Evolutionary conservation across 2,329 filamentous ascomycete species (phyloP).

Genomic region (Pseudogymnoascus sp.): DNA sequence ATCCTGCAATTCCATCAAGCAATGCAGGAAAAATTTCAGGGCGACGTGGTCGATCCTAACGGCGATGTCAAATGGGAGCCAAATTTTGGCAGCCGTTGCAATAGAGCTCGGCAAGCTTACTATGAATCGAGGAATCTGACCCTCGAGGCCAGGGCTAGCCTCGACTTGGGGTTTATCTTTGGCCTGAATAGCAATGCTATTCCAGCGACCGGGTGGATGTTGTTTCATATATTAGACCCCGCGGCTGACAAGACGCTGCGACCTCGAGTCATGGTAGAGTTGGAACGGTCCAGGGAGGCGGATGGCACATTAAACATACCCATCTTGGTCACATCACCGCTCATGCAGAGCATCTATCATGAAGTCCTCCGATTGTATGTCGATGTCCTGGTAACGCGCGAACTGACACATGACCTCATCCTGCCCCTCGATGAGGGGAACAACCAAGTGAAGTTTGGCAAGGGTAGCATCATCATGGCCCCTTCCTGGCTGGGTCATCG

Average conservation of each 20-base stretch:
- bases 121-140: neutral
- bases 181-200: slow-evolving; percentile 28
- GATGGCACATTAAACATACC: slow-evolving; percentile 20
- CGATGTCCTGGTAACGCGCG: slow-evolving; percentile 27
- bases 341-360: slow-evolving; percentile 29
- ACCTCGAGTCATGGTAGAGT: slow-evolving; percentile 24
- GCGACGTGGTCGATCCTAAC: neutral
- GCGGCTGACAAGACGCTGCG: slow-evolving; percentile 19
- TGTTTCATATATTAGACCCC: slow-evolving; percentile 28
- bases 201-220: slow-evolving; percentile 28
- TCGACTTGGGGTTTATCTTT: slow-evolving; percentile 25
- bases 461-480: slow-evolving; percentile 21
- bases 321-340: slow-evolving; percentile 24
- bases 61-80: neutral
- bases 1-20: neutral
- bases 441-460: slow-evolving; percentile 11
- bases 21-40: neutral
- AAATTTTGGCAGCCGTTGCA: neutral
- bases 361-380: slow-evolving; percentile 29
- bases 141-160: neutral
- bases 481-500: slow-evolving; percentile 26
- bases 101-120: neutral
- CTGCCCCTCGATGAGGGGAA: slow-evolving; percentile 16
- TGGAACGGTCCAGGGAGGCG: slow-evolving; percentile 17
- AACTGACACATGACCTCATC: slow-evolving; percentile 21